Evolutionary conservation across 2,329 filamentous ascomycete genomes (phyloP), one percentile per base, ranked within the genome.

Genomic region (Ophiostoma piceae): DNA sequence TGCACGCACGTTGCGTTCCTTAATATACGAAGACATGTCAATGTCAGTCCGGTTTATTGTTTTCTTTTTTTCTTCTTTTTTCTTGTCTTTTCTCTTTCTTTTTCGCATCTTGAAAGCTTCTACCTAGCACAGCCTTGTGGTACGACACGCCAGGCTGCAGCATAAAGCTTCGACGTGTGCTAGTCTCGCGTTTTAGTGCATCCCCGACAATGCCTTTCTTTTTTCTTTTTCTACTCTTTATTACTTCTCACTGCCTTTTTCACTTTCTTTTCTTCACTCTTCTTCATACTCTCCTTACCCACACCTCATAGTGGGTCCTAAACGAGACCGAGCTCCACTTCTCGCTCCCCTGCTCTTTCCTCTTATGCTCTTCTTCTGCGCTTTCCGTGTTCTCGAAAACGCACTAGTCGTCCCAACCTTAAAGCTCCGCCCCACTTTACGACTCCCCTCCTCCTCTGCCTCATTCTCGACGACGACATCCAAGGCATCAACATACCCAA

Each of bases 401-500:
- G 19, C 8, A 8, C 16, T 47, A 47, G 43, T n/a, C 16, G 7
- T 47, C n/a, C 47, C 51, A 57, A 57, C 51, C 51, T 26, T 26
- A 57, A 54, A 26, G 51, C 22, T 26, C 2, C 6, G 16, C 43
- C 16, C 43, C 43, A 47, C 43, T 47, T 19, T 47, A 47, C 14
- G 43, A 7, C 43, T 22, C 51, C 3, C 5, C 51, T 11, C 9
- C n/a, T 54, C 51, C 51, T 54, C 16, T 32, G 12, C n/a, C 26
- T 22, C 35, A n/a, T 41, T 12, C 29, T n/a, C 9, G 16, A 41
- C n/a, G 64, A 22, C 19, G 64, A 66, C n/a, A 37, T 22, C 14
- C 64, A 66, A 66, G 64, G 64, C 64, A 66, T 32, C 64, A 41
- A 41, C 32, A 66, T 66, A 66, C n/a, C 16, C n/a, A 41, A 4